phyloP scores from a whole-genome alignment of 148 eudicot species.

The Arctostaphylos glauca region DNA sequence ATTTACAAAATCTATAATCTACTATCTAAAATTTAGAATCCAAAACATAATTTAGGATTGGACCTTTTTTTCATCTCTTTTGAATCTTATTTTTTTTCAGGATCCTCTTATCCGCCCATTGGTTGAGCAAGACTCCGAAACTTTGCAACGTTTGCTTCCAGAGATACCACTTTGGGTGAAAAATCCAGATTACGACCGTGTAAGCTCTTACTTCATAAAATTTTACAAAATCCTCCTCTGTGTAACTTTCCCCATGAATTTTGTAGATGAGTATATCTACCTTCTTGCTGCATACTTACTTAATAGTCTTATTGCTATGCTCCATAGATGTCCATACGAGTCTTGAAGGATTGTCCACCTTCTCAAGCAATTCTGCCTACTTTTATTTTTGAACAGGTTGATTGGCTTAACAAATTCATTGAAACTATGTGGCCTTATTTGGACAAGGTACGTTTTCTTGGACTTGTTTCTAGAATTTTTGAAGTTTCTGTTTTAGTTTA shows the following conservation, averaged over 20 bases:
- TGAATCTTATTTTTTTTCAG: slow-evolving; percentile 33
- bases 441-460: slow-evolving; percentile 60
- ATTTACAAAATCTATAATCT: no score
- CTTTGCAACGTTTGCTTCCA: slow-evolving; percentile 55
- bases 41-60: neutral
- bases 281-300: neutral
- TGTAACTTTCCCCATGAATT: neutral
- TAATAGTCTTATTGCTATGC: neutral
- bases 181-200: slow-evolving; percentile 85
- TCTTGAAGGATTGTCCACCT: no score
- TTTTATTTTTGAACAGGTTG: slow-evolving; percentile 50
- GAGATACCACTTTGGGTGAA: slow-evolving; percentile 96
- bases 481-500: slow-evolving; percentile 15
- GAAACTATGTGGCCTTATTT: slow-evolving; percentile 90
- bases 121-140: slow-evolving; percentile 59
- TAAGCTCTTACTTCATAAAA: slow-evolving; percentile 9
- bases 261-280: neutral
- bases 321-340: no score
- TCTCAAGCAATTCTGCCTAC: no score
- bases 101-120: slow-evolving; percentile 76
- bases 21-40: no score
- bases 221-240: neutral
- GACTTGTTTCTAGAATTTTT: neutral
- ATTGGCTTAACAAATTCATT: slow-evolving; percentile 90
- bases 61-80: neutral